A percentile compares a stretch with the other conserved stretches of the same genome.
These are phyloP conservation scores for Boletales sp. DNA, from an alignment of 768 basidiomycete species.

Conservation along the genomic window DNA sequence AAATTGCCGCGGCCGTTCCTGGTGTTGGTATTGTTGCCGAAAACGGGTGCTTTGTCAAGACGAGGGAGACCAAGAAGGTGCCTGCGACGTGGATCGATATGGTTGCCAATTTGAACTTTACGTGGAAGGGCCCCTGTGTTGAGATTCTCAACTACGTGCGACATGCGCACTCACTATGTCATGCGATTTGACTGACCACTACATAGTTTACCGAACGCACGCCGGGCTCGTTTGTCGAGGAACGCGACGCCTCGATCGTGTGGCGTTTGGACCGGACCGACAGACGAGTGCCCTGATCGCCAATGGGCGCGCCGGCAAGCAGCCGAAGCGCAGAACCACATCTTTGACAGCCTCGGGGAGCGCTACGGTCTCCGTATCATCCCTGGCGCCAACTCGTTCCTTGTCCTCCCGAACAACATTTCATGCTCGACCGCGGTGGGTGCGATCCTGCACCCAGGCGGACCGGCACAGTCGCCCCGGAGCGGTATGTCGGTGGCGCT, in stretches of 20 bases:
- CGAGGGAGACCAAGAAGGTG: constrained; percentile 32
- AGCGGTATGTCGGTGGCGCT: constrained; percentile 31
- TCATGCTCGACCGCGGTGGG: constrained; percentile 82
- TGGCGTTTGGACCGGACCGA: constrained; percentile 75
- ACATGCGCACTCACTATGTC: constrained; percentile 5
- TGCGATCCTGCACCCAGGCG: constrained; percentile 69
- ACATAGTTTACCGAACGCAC: constrained; percentile 83
- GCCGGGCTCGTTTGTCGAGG: constrained; percentile 80
- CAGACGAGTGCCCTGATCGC: constrained; percentile 51
- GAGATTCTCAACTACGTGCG: constrained; percentile 83
- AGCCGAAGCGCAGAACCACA: constrained; percentile 89
- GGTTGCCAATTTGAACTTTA: constrained; percentile 73
- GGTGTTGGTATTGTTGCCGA: constrained; percentile 82
- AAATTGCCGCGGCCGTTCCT: constrained; percentile 56
- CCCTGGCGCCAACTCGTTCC: constrained; percentile 74
- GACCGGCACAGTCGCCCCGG: constrained; percentile 37
- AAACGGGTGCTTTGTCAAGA: constrained; percentile 83
- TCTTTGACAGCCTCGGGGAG: constrained; percentile 84
- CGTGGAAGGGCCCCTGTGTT: constrained; percentile 76
- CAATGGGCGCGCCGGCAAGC: constrained; percentile 86
- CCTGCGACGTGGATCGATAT: constrained; percentile 67
- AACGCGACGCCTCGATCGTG: constrained; percentile 75
- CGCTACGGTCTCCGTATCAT: constrained; percentile 81
- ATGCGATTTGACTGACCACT: background rate
- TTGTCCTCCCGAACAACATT: constrained; percentile 78